A percentile compares a stretch with the other conserved stretches of the same genome.
Conservation (phyloP, 225 moss, liverwort and hornwort species). For the Anthoceros angustus region DNA sequence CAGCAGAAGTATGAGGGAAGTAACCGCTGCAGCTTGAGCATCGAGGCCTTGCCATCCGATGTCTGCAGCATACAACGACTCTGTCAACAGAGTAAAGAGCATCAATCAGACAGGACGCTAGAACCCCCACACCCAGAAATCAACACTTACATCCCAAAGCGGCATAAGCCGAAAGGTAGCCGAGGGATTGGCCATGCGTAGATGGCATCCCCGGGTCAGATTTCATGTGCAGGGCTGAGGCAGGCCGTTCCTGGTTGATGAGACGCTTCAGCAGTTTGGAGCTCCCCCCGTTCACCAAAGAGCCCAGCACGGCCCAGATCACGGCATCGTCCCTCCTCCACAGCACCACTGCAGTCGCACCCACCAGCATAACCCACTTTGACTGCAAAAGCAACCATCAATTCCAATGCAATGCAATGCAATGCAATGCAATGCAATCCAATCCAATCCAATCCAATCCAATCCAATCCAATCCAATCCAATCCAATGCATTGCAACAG, state of each 20-base stretch:
- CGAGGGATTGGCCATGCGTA: constrained; percentile 26
- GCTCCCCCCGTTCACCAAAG: constrained; percentile 8
- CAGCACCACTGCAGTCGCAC: constrained; percentile 1
- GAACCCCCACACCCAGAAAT: background rate
- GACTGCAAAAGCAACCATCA: constrained; percentile 13
- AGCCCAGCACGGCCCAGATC: constrained; percentile 20
- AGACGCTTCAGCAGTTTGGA: constrained; percentile 19
- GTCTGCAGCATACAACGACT: constrained; percentile 8
- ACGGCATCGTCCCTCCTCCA: constrained; percentile 25
- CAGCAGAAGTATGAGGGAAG: constrained; percentile 10
- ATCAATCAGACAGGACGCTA: background rate
- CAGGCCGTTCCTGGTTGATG: constrained; percentile 24
- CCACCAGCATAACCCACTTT: constrained; percentile 17
- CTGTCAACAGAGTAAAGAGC: no score
- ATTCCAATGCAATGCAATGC: no score
- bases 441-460: no score
- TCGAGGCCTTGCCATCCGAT: constrained; percentile 12
- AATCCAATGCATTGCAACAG: no score
- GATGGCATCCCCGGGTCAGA: constrained; percentile 39
- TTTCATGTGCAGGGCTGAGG: constrained; percentile 19
- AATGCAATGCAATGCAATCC: no score
- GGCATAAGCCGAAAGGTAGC: constrained; percentile 16
- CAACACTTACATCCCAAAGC: constrained; percentile 17
- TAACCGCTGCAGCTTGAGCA: constrained; percentile 2
- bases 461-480: no score